Base-by-base conservation (phyloP, 164 flowering plant genomes). In the Hamamelis virginiana region DNA sequence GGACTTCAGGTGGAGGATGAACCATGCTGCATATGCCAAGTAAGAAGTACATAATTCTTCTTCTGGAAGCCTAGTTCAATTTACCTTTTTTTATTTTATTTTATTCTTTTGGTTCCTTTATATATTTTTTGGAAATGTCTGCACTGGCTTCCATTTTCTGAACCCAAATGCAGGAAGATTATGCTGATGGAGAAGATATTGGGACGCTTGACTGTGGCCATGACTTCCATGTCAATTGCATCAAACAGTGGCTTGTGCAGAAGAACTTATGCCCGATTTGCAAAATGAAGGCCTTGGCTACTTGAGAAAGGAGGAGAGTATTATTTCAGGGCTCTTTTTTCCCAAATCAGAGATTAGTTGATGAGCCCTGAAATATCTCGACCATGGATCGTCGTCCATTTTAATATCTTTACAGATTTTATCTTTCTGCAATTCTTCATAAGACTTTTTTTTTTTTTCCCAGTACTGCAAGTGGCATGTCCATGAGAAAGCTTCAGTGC, bases 231-330 rank as follows among this genome's bases (percentile, higher is more conserved):
- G 22, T 11, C 64, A 14, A 43, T 26, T 75, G 78, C 68, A 70
- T 75, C 15, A 67, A 22, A 27, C 23, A 46, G 19, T 75, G 77
- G 77, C 52, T 70, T 5, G 1, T 22, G 27, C 11, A 6, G 52
- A 70, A 70, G 52, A 75, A 75, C 9, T 5, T 6, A 1, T 75
- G 77, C 67, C 74, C 77, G 8, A 61, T 70, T 0, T 75, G 74
- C 73, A 75, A 62, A 14, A 19, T 0, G 64, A 66, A 1, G 16
- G 74, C 55, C n/a, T 19, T 64, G 52, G 53, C 14, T 55, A 12
- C 3, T 1, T 55, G 59, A 55, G 59, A 22, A 15, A 50, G 51
- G 18, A 9, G 12, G 50, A 46, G 13, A 11, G 9, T 18, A 33
- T 33, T 33, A 33, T 2, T 33, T 33, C 41, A 33, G 41, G 41